Base-by-base conservation (phyloP, 2,329 filamentous ascomycete species). In the Fusarium nurragi region DNA sequence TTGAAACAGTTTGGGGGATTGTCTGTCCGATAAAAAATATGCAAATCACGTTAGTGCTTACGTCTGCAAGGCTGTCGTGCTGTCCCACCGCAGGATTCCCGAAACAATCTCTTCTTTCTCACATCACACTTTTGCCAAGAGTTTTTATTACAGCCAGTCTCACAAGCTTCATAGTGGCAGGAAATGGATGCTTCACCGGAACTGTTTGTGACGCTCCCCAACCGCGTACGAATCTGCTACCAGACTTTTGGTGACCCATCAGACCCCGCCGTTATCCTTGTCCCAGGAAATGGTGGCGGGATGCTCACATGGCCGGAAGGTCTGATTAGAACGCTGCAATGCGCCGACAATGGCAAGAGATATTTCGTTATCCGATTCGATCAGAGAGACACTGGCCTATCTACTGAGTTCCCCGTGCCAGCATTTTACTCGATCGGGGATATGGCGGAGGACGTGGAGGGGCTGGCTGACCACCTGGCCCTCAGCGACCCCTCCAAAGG, bases 201-300 rank as follows among this genome's bases (percentile, higher is more conserved):
- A 13, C 68, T 68, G 14, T 76, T 75, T 18, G 63, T 70, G 10
- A 55, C 50, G 1, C 58, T 76, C 16, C 65, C 70, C 2, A 70
- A 48, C 7, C 54, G 70, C 3, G 73, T 73, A 25, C 66, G 68
- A 12, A 64, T 76, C 23, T 76, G 72, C 55, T 76, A 76, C 28
- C 73, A 71, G 47, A 70, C 69, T 3, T 67, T 68, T 22, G 73
- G 73, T 23, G 49, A 69, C 16, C 63, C 63, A 2, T 45, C 62
- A 2, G 67, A 73, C 36, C 63, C 73, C 4, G 67, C 70, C 3
- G 65, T 76, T 11, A 56, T 73, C 13, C 56, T 73, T 12, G 60
- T 73, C n/a, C 18, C 53, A 1, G 71, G 71, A 9, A 54, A 70
- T 44, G 50, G 39, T 1, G 44, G 60, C 7, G 67, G 71, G 2